A percentile compares a stretch with the other conserved stretches of the same genome.
Conservation (phyloP, 2,329 filamentous ascomycete species). For the Phyllosticta citrichinensis region DNA sequence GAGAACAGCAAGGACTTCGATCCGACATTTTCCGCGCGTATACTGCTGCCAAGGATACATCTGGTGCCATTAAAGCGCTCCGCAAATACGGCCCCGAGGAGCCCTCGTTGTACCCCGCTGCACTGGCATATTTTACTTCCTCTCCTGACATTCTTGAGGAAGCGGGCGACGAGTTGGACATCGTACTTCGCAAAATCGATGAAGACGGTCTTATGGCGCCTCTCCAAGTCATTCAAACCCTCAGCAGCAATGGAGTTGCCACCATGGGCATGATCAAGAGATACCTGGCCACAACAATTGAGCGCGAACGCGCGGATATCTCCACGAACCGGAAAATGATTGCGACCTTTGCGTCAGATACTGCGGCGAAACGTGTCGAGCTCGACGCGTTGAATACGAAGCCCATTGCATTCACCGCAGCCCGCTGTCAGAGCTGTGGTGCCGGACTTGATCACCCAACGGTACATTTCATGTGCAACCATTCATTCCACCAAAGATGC, state of each 20-base stretch:
- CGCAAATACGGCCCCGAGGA: conserved; percentile 87
- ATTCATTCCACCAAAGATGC: conserved; percentile 91
- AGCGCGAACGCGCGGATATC: conserved; percentile 80
- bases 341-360: conserved; percentile 73
- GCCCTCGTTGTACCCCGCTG: conserved; percentile 83
- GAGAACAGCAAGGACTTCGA: conserved; percentile 82
- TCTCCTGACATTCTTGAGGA: conserved; percentile 72
- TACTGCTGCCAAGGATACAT: conserved; percentile 82
- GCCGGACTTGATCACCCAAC: conserved; percentile 72
- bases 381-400: conserved; percentile 67
- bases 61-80: conserved; percentile 79
- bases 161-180: conserved; percentile 72
- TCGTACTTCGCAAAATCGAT: conserved; percentile 76
- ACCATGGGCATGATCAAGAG: conserved; percentile 97
- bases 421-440: conserved; percentile 75
- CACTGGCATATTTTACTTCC: conserved; percentile 86
- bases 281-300: conserved; percentile 82
- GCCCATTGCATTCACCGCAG: conserved; percentile 82
- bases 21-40: conserved; percentile 97
- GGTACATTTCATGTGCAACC: conserved; percentile 94
- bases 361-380: conserved; percentile 66
- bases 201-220: conserved; percentile 88
- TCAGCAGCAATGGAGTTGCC: conserved; percentile 69
- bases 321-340: conserved; percentile 72
- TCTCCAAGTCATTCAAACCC: conserved; percentile 88